Evolutionary conservation across 2,329 filamentous ascomycete genomes (phyloP).

Genomic region (Epichloe typhina): DNA sequence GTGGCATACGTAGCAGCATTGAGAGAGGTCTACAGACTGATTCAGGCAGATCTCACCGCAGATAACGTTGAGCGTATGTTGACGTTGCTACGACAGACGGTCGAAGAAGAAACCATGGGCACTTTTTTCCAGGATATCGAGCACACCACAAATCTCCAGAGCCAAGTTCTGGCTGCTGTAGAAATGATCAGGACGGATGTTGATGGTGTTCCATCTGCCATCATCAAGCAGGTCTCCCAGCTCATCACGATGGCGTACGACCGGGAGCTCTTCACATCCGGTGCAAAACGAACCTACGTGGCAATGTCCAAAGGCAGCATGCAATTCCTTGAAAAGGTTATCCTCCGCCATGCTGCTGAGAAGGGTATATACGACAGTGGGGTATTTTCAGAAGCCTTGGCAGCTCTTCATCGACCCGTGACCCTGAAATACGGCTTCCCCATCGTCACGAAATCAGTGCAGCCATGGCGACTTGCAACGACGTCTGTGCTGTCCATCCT

Average conservation of each 20-base stretch:
- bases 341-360: slow-evolving; percentile 46
- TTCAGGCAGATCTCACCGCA: slow-evolving; percentile 48
- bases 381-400: slow-evolving; percentile 51
- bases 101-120: slow-evolving; percentile 55
- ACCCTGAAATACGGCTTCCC: slow-evolving; percentile 68
- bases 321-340: slow-evolving; percentile 48
- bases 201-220: slow-evolving; percentile 48
- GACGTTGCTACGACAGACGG: slow-evolving; percentile 53
- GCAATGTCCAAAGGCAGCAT: slow-evolving; percentile 79
- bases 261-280: slow-evolving; percentile 18
- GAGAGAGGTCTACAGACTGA: slow-evolving; percentile 64
- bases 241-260: slow-evolving; percentile 59
- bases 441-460: slow-evolving; percentile 53
- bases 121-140: slow-evolving; percentile 62
- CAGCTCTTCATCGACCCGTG: slow-evolving; percentile 57
- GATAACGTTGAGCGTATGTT: slow-evolving; percentile 56
- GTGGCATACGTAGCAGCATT: slow-evolving; percentile 70
- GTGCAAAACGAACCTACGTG: slow-evolving; percentile 62
- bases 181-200: slow-evolving; percentile 55
- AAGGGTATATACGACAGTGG: slow-evolving; percentile 57
- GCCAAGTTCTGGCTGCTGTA: slow-evolving; percentile 53
- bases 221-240: slow-evolving; percentile 57
- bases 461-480: slow-evolving; percentile 73
- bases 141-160: slow-evolving; percentile 59
- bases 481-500: slow-evolving; percentile 56